Conservation (phyloP, 176 grass and related monocot genomes). For the Phragmites australis region DNA sequence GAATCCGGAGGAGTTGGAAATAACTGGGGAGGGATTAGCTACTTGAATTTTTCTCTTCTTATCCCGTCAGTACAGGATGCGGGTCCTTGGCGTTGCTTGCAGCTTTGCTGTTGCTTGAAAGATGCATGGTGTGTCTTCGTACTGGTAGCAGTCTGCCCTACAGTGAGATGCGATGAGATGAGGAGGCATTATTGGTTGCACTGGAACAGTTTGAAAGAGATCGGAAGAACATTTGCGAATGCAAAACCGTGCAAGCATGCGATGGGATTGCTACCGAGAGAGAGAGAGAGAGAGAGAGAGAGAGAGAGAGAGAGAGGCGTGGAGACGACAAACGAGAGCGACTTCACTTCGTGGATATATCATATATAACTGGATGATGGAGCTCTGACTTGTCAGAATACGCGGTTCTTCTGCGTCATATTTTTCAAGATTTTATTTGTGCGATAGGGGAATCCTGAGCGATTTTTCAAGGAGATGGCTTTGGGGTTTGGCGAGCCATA, state of each 20-base stretch:
- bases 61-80: conserved; percentile 47
- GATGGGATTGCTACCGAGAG: not conserved
- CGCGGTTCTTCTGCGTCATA: too few species aligned
- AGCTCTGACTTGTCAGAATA: too few species aligned
- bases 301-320: too few species aligned
- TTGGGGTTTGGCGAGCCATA: too few species aligned
- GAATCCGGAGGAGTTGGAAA: conserved; percentile 10
- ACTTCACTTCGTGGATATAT: too few species aligned
- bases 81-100: not conserved
- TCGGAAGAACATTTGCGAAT: not conserved
- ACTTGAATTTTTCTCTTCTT: conserved; percentile 34
- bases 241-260: not conserved
- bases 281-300: too few species aligned
- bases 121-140: not conserved
- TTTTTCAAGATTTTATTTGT: too few species aligned
- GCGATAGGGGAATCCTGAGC: too few species aligned
- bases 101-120: not conserved
- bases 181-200: conserved; percentile 33
- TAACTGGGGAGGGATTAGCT: conserved; percentile 17
- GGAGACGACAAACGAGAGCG: too few species aligned
- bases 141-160: not conserved
- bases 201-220: not conserved
- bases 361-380: too few species aligned
- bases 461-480: too few species aligned
- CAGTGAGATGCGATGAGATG: conserved; percentile 45